A percentile compares a stretch with the other conserved stretches of the same genome.
Conservation (phyloP, 2,329 filamentous ascomycete genomes). For the Aspergillus neoniger region DNA sequence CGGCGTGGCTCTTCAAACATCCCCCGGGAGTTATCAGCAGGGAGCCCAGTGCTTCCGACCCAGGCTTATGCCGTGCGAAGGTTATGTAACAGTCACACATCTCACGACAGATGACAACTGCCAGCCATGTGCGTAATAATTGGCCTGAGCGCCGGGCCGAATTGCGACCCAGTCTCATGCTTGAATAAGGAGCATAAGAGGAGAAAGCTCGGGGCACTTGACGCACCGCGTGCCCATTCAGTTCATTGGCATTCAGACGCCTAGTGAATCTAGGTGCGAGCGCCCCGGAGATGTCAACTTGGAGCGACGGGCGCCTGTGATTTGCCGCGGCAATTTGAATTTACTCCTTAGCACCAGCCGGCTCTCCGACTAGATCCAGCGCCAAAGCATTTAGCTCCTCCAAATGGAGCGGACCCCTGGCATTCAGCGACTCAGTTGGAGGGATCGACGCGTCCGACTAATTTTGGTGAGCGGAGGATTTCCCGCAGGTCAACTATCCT, state of each 20-base stretch:
- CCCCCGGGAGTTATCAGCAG: background rate
- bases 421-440: slow-evolving; percentile 8
- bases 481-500: background rate
- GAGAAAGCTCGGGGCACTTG: slow-evolving; percentile 13
- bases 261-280: slow-evolving; percentile 8
- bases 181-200: slow-evolving; percentile 2
- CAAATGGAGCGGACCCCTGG: slow-evolving; percentile 13
- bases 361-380: slow-evolving; percentile 12
- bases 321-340: slow-evolving; percentile 17
- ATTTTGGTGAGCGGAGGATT: background rate
- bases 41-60: background rate
- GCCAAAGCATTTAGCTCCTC: slow-evolving; percentile 7
- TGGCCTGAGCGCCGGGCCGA: slow-evolving; percentile 15
- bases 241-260: slow-evolving; percentile 5
- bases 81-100: background rate
- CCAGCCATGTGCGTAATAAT: slow-evolving; percentile 2
- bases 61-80: background rate
- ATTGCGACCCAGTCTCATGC: background rate
- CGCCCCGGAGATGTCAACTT: slow-evolving; percentile 8
- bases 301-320: slow-evolving; percentile 10
- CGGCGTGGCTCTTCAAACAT: background rate
- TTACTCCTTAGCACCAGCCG: slow-evolving; percentile 15
- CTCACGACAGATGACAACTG: background rate
- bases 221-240: slow-evolving; percentile 19
- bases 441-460: background rate